Percentiles rank a stretch among this genome's conserved stretches.
Conservation (phyloP, 2,329 filamentous ascomycete genomes). For the Aureobasidium leucospermi region DNA sequence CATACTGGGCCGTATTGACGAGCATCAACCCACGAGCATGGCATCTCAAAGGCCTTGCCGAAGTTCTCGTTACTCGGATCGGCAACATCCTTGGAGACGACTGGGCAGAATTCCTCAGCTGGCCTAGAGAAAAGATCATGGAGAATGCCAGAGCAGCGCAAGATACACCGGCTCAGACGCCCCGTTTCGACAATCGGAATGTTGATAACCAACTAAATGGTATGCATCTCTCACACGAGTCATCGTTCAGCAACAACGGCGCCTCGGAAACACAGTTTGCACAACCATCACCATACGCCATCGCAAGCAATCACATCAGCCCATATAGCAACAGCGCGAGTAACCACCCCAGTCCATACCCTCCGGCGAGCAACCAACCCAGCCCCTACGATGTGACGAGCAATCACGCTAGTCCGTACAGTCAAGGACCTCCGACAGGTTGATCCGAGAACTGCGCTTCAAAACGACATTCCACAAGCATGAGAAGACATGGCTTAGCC, state of each 20-base stretch:
- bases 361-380: not conserved
- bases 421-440: not conserved
- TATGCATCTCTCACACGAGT: not conserved
- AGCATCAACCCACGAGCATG: not conserved
- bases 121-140: not conserved
- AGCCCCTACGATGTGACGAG: not conserved
- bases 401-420: not conserved
- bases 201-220: not conserved
- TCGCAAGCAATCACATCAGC: not conserved
- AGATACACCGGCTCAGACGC: not conserved
- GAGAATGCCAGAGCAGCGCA: not conserved
- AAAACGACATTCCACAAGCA: too few relatives aligned
- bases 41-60: not conserved
- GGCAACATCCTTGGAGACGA: not conserved
- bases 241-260: not conserved
- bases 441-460: not conserved
- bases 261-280: not conserved
- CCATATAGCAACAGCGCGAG: not conserved
- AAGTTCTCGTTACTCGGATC: not conserved
- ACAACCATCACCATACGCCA: not conserved
- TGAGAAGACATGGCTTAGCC: too few relatives aligned
- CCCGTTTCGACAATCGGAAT: not conserved
- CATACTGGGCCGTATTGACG: conserved; percentile 9
- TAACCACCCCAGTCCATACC: not conserved
- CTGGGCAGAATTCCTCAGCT: conserved; percentile 5